phyloP scores from a whole-genome alignment of 306 rosid genomes.

The Purshia tridentata region DNA sequence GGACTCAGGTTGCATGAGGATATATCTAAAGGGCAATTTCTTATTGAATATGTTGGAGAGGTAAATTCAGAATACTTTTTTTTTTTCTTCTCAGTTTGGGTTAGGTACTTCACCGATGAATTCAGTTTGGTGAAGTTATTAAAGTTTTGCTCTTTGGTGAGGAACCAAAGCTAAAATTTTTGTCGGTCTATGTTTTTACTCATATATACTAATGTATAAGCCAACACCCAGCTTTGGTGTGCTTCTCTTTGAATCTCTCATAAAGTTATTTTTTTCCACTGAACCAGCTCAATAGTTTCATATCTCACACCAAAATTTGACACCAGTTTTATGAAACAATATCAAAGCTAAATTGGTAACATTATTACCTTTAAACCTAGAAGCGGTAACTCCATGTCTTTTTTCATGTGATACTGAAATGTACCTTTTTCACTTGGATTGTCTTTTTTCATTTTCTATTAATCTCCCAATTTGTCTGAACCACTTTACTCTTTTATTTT shows the following conservation, averaged over 20 bases:
- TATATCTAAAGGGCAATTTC: slow-evolving; percentile 72
- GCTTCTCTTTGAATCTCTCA: neutral
- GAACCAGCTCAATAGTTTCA: too few relatives aligned
- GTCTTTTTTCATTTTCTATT: neutral
- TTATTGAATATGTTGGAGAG: slow-evolving; percentile 99
- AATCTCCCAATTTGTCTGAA: neutral
- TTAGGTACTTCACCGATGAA: neutral
- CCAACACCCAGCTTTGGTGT: neutral
- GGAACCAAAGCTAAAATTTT: neutral
- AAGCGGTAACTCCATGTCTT: neutral
- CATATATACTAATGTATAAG: neutral
- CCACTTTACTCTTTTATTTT: neutral
- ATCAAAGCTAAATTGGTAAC: neutral
- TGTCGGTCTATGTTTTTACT: slow-evolving; percentile 5
- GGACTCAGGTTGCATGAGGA: slow-evolving; percentile 74
- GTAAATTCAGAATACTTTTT: slow-evolving; percentile 39
- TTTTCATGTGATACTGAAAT: neutral
- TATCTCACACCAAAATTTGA: neutral
- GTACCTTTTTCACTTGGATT: neutral
- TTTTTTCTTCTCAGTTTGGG: neutral
- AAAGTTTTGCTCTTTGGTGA: neutral
- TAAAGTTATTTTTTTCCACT: too few relatives aligned
- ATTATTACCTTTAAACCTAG: neutral
- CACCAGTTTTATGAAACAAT: neutral
- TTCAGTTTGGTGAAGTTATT: neutral